phyloP scores from a whole-genome alignment of 495 filamentous ascomycete genomes.

The Lophiostoma macrostomum region DNA sequence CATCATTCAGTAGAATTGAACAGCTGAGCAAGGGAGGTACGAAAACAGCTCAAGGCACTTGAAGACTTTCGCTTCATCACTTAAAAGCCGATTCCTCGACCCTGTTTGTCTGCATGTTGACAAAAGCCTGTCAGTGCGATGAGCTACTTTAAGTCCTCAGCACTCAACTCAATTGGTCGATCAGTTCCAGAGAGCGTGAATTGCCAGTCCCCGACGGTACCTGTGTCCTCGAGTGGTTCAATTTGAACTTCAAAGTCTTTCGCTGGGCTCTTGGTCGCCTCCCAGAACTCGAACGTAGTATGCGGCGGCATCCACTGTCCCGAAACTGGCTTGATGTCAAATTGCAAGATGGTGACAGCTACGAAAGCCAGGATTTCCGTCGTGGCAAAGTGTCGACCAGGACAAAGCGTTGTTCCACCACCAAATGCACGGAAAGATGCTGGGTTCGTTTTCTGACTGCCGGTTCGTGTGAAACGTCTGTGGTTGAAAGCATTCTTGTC shows the following conservation, averaged over 20 bases:
- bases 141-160: too few species aligned
- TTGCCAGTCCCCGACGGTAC: neutral
- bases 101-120: too few species aligned
- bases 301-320: neutral
- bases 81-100: too few species aligned
- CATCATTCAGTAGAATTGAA: too few species aligned
- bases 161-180: too few species aligned
- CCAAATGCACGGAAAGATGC: slow-evolving; percentile 25
- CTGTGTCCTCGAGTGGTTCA: neutral
- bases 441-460: neutral
- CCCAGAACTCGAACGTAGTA: neutral
- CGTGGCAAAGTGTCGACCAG: slow-evolving; percentile 29
- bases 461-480: slow-evolving; percentile 9
- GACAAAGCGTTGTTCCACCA: slow-evolving; percentile 25
- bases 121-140: too few species aligned
- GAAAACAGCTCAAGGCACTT: too few species aligned
- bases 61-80: too few species aligned
- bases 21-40: too few species aligned
- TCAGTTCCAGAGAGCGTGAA: too few species aligned
- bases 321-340: slow-evolving; percentile 6
- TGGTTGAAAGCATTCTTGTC: slow-evolving; percentile 9
- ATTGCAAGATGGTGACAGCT: slow-evolving; percentile 17
- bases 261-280: neutral
- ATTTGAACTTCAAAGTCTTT: neutral
- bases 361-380: slow-evolving; percentile 19